These are phyloP conservation scores for Pythium rhizo-oryzae DNA, from an alignment of 352 stramenopile species.

Conservation along the genomic window DNA sequence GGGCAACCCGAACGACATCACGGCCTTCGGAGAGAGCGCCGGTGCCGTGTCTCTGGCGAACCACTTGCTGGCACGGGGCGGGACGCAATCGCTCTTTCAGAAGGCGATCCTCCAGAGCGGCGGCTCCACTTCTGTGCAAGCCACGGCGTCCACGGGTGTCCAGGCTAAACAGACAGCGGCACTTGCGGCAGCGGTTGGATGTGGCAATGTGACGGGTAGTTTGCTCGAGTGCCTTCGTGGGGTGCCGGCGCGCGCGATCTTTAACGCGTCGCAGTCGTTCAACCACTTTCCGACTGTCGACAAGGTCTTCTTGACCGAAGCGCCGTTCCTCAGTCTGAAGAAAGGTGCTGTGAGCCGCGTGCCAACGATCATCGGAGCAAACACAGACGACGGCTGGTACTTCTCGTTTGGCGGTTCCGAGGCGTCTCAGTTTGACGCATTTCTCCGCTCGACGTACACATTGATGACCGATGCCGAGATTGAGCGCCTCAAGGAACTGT, in stretches of 20 bases:
- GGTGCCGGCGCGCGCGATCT: not conserved
- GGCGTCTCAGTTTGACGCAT: too few relatives aligned
- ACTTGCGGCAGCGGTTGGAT: not conserved
- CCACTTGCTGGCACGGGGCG: slow-evolving; percentile 4
- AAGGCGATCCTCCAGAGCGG: slow-evolving; percentile 21
- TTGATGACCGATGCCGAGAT: not conserved
- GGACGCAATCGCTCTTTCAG: slow-evolving; percentile 14
- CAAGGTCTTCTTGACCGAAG: not conserved
- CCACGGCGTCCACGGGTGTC: not conserved
- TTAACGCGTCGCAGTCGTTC: not conserved
- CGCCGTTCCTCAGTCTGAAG: not conserved
- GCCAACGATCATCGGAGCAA: slow-evolving; percentile 20
- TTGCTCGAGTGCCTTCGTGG: slow-evolving; percentile 10
- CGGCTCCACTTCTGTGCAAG: slow-evolving; percentile 1
- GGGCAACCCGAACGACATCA: slow-evolving; percentile 43
- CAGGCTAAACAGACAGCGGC: slow-evolving; percentile 1
- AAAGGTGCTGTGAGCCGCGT: slow-evolving; percentile 11
- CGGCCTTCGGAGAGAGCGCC: slow-evolving; percentile 30
- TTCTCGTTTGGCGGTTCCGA: not conserved
- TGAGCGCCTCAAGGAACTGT: not conserved
- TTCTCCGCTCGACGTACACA: too few relatives aligned
- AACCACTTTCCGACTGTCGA: slow-evolving; percentile 16
- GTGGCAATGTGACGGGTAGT: not conserved
- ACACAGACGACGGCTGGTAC: slow-evolving; percentile 22
- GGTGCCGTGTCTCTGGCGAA: slow-evolving; percentile 2